Percentiles rank a stretch among this genome's conserved stretches.
phyloP scores from a whole-genome alignment of 805 yeast genomes.

The Kodamaea jinghongensis region DNA sequence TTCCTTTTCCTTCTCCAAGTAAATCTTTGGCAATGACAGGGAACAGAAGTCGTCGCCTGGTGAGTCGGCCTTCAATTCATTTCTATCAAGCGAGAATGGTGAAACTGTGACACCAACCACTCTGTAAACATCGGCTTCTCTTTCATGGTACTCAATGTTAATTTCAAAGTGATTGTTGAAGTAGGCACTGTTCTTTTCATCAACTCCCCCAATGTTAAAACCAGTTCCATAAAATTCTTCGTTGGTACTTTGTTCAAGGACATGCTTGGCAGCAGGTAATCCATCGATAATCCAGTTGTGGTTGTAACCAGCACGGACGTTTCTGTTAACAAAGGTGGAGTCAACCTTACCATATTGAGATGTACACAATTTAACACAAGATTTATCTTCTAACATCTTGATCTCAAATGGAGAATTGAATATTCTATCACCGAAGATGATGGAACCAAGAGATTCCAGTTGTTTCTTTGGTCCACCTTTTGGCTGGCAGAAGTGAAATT shows the following conservation, averaged over 20 bases:
- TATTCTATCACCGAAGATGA: slow-evolving; percentile 93
- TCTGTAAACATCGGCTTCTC: slow-evolving; percentile 65
- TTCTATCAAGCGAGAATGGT: slow-evolving; percentile 57
- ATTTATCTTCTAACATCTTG: slow-evolving; percentile 68
- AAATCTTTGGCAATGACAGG: slow-evolving; percentile 31
- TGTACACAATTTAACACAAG: slow-evolving; percentile 69
- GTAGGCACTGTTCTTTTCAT: slow-evolving; percentile 53
- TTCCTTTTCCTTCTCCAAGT: slow-evolving; percentile 48
- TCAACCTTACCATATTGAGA: slow-evolving; percentile 61
- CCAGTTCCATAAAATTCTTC: slow-evolving; percentile 74
- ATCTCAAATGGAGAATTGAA: slow-evolving; percentile 87
- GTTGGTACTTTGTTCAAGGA: slow-evolving; percentile 56
- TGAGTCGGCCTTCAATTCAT: slow-evolving; percentile 20
- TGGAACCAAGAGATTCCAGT: slow-evolving; percentile 87
- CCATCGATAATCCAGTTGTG: slow-evolving; percentile 96
- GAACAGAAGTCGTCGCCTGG: slow-evolving; percentile 29
- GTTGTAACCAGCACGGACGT: slow-evolving; percentile 77
- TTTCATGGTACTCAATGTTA: slow-evolving; percentile 75
- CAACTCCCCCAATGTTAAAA: slow-evolving; percentile 72
- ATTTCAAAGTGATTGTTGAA: slow-evolving; percentile 81
- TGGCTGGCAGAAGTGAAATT: slow-evolving; percentile 83
- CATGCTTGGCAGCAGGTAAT: slow-evolving; percentile 78
- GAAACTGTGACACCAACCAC: slow-evolving; percentile 87
- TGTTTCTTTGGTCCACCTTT: slow-evolving; percentile 63
- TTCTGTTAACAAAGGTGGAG: slow-evolving; percentile 70